These are phyloP conservation scores for Alternaria conjuncta DNA, from an alignment of 2,329 filamentous ascomycete genomes.

Conservation along the genomic window DNA sequence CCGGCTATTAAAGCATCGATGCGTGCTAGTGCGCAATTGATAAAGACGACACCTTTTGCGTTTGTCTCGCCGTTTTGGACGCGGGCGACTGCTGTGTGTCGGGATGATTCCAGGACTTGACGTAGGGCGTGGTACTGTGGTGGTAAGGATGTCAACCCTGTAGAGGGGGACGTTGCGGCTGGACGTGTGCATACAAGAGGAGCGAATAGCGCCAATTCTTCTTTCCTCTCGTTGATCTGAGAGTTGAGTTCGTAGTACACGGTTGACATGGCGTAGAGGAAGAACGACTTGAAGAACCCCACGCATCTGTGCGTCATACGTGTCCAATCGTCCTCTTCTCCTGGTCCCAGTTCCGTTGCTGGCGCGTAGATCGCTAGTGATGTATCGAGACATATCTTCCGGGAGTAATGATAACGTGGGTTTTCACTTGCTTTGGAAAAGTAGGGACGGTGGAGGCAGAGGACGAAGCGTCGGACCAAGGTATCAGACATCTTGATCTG, in stretches of 20 bases:
- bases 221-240: conserved; percentile 22
- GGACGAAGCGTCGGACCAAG: conserved; percentile 61
- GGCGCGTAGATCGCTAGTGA: conserved; percentile 30
- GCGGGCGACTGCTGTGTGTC: conserved; percentile 15
- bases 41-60: conserved; percentile 30
- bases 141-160: conserved; percentile 3
- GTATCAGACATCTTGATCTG: conserved; percentile 61
- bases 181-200: neutral
- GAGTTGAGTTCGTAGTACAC: conserved; percentile 32
- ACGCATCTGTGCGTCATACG: conserved; percentile 24
- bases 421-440: conserved; percentile 52
- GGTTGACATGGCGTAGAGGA: conserved; percentile 30
- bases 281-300: conserved; percentile 34
- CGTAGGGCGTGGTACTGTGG: conserved; percentile 21
- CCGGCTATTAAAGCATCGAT: conserved; percentile 30
- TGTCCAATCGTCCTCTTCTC: conserved; percentile 32
- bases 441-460: conserved; percentile 62
- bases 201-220: neutral
- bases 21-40: conserved; percentile 27
- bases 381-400: conserved; percentile 56
- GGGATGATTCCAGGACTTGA: conserved; percentile 13
- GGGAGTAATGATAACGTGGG: conserved; percentile 57
- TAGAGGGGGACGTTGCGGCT: conserved; percentile 4
- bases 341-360: conserved; percentile 5
- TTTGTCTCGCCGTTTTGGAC: conserved; percentile 35